Evolutionary conservation across 108 stramenopile genomes (phyloP).

Genomic region (Schizochytrium sp.): DNA sequence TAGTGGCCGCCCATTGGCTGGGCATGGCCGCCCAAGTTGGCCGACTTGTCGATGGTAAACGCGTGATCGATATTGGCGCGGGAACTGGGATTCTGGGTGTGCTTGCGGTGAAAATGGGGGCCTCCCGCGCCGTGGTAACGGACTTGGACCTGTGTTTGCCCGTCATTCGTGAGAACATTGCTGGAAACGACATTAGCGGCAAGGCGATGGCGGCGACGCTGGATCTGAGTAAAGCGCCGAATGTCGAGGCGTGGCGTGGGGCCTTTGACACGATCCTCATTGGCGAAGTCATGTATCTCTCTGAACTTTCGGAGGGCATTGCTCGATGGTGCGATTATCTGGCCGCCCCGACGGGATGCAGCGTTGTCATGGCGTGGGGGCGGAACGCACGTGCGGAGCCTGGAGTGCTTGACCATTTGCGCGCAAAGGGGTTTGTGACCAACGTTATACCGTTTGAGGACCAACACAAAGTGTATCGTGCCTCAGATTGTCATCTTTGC

Average conservation of each 20-base stretch:
- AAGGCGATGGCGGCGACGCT: neutral
- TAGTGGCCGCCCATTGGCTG: neutral
- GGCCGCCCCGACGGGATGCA: neutral
- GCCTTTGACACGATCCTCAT: neutral
- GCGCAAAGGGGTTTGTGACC: neutral
- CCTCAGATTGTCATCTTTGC: neutral
- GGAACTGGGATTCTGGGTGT: neutral
- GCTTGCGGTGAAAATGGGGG: neutral
- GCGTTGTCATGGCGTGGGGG: neutral
- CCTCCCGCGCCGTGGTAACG: neutral
- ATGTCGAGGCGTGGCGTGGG: too few relatives aligned
- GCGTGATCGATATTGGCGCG: neutral
- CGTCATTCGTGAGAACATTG: neutral
- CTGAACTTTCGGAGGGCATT: neutral
- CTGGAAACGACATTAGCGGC: neutral
- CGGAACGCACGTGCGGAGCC: neutral
- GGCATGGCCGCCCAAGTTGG: neutral
- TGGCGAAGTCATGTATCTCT: neutral
- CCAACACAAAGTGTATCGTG: neutral
- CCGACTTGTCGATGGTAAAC: neutral
- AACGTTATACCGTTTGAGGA: neutral
- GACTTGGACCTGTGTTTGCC: neutral
- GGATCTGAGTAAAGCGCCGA: neutral
- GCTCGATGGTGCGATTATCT: neutral
- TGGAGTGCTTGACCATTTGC: neutral